Evolutionary conservation across 225 moss, liverwort and hornwort genomes (phyloP), one percentile per base, ranked within the genome.

Genomic region (Marchantia paleacea): DNA sequence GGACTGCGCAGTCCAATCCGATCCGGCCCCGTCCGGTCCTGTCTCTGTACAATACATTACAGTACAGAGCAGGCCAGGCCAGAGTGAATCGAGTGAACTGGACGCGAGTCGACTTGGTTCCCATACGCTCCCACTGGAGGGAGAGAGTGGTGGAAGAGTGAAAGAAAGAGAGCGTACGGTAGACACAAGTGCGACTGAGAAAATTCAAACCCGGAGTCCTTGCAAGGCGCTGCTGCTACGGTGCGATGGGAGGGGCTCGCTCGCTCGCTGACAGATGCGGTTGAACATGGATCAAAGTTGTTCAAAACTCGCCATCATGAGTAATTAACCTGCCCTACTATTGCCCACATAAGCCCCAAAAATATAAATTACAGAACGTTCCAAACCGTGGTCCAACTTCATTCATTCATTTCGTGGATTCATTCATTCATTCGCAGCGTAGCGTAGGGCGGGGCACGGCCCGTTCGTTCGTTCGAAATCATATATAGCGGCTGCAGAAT

Each of bases 401-500:
- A 29, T 26, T 30, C 61, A 61, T 61, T 61, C 18, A 61, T 61
- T 61, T 20, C 18, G 18, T 16, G 61, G 19, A 7, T 12, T 3
- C 61, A 7, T 16, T 20, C 7, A 22, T 61, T 61, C 19, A 22
- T 20, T 18, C 19, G 61, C 8, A 18, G 25, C 26, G 68, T n/a
- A 39, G 15, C 19, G 18, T 61, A 61, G 61, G 19, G 18, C 61
- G 22, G 61, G 61, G 7, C 61, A 61, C 19, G 22, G 61, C 61
- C 15, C n/a, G 9, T 0, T n/a, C 72, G n/a, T 22, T 22, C 51
- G n/a, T 24, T 72, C 72, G 51, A 69, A 22, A 72, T 72, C 48
- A 47, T 49, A 11, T 39, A 2, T 47, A 47, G 47, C 14, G 53
- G 52, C 70, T 82, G 82, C 82, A 77, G 82, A 82, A 77, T 77